Evolutionary conservation across 352 stramenopile species (phyloP).

Genomic region (Pythium sukuiense): DNA sequence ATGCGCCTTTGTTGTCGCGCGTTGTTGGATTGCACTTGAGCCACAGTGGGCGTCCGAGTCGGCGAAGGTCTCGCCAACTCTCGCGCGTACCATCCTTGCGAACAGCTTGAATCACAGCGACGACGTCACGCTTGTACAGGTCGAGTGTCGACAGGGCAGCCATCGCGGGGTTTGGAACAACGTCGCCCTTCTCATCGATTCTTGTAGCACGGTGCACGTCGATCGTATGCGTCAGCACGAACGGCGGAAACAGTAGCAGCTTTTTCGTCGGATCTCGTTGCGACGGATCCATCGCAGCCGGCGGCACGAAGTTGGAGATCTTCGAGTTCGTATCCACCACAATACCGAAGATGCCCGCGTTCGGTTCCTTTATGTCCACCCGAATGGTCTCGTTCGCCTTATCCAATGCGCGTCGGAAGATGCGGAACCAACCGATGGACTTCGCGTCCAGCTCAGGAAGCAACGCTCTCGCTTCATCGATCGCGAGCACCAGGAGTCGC

Average conservation of each 20-base stretch:
- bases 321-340: slow-evolving; percentile 21
- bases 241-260: slow-evolving; percentile 52
- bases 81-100: background rate
- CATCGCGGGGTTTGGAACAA: background rate
- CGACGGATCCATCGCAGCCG: background rate
- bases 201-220: slow-evolving; percentile 13
- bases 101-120: background rate
- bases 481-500: slow-evolving; percentile 2
- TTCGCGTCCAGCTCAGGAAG: background rate
- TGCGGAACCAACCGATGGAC: slow-evolving; percentile 5
- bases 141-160: slow-evolving; percentile 16
- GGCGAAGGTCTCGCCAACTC: background rate
- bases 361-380: background rate
- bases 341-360: slow-evolving; percentile 39
- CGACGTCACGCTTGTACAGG: background rate
- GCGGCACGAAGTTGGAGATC: slow-evolving; percentile 4
- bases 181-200: background rate
- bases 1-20: background rate
- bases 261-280: slow-evolving; percentile 67
- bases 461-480: slow-evolving; percentile 6
- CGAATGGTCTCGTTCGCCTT: slow-evolving; percentile 1
- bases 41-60: slow-evolving; percentile 14
- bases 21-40: background rate
- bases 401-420: background rate
- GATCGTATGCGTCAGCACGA: slow-evolving; percentile 47